These are phyloP conservation scores for Stachybotrys elegans DNA, from an alignment of 2,329 filamentous ascomycete species.

Conservation along the genomic window DNA sequence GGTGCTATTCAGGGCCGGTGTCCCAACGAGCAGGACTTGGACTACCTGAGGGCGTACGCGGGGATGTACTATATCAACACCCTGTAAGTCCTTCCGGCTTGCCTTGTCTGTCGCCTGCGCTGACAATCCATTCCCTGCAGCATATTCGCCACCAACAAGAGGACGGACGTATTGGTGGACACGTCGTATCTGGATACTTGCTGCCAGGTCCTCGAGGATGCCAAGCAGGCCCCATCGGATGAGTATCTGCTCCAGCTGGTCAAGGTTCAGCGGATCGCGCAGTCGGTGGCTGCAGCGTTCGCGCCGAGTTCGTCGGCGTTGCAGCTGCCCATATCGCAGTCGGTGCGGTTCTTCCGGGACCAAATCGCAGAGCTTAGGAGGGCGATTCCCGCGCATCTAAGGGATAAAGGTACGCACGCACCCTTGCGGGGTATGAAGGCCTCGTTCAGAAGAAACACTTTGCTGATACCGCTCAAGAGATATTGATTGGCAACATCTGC, in stretches of 20 bases:
- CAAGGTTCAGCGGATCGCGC: constrained; percentile 41
- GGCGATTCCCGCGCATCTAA: constrained; percentile 28
- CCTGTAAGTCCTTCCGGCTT: constrained; percentile 26
- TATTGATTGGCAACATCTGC: constrained; percentile 35
- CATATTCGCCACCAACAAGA: constrained; percentile 41
- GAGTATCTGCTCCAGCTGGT: constrained; percentile 39
- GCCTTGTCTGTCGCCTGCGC: no score
- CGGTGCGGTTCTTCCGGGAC: constrained; percentile 38
- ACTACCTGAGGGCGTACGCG: constrained; percentile 41
- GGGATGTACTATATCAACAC: constrained; percentile 47
- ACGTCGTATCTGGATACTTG: constrained; percentile 37
- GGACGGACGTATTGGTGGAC: constrained; percentile 43
- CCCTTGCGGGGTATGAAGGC: no score
- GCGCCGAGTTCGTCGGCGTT: constrained; percentile 23
- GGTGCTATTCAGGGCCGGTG: constrained; percentile 17
- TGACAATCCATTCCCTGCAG: constrained; percentile 17
- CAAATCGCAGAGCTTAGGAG: constrained; percentile 34
- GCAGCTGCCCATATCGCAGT: constrained; percentile 33
- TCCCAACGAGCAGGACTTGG: constrained; percentile 25
- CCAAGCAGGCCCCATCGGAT: constrained; percentile 38
- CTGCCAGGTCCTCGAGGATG: constrained; percentile 35
- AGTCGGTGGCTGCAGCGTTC: constrained; percentile 37
- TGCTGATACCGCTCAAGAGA: constrained; percentile 19
- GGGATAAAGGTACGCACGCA: constrained; percentile 24
- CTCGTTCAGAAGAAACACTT: background rate